Evolutionary conservation across 768 basidiomycete species (phyloP), one percentile per base, ranked within the genome.

Genomic region (Inosperma sp.): DNA sequence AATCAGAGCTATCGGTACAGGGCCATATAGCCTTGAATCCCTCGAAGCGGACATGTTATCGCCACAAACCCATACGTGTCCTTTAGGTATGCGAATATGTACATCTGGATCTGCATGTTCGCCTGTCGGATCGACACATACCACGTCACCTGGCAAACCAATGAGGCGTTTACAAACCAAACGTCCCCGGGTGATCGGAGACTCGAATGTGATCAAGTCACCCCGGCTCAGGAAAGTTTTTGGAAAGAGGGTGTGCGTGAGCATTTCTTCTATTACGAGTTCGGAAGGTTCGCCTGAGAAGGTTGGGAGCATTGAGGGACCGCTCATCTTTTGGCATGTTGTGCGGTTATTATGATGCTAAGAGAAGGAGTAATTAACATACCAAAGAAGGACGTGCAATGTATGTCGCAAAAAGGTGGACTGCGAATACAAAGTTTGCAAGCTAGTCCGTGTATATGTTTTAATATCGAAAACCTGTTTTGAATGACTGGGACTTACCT

Each of bases 1-100:
- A n/a, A 95, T 70, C 7, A 95, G 71, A 4, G 79, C 84, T 57
- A 89, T 79, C 0, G 95, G 83, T 3, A 98, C 84, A 19, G 95
- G 95, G 0, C 95, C 96, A 70, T 96, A 96, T n/a, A 74, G 68
- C 50, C 95, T 77, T 9, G 95, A 97, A 70, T 99, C 95, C 12
- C 83, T 81, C 29, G 93, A 93, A 56, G 74, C 76, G 21, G 80
- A 74, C 35, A 86, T 72, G 62, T 98, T 99, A 70, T 99, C 95
- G 19, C 95, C 96, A 43, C 73, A 79, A 25, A 95, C 73, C 95
- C 95, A 97, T 19, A 95, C 66, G 64, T 95, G 88, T 3, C 93
- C 91, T 59, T 78, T 79, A 1, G 95, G 95, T 8, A 97, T 70
- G 22, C 82, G 62, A 13, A 94, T 77, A 59, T 92, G 88, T 53